These are phyloP conservation scores for Lepraria neglecta DNA, from an alignment of 495 filamentous ascomycete genomes.

Conservation along the genomic window DNA sequence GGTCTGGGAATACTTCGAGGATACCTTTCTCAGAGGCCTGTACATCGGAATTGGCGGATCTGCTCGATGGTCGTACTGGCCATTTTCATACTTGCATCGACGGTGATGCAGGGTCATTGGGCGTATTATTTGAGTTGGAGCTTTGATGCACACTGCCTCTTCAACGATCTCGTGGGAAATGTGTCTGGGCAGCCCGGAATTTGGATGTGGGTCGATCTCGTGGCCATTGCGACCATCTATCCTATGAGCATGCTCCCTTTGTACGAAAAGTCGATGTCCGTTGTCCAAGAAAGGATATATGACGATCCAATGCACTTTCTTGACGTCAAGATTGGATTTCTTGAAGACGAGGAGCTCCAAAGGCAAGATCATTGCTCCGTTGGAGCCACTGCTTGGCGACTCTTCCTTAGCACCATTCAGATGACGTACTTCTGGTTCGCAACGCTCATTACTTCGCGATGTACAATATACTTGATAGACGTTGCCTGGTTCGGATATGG, in stretches of 20 bases:
- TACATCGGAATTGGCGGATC: constrained; percentile 15
- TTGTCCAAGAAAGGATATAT: not conserved
- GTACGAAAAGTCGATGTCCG: not conserved
- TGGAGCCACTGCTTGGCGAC: not conserved
- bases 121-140: constrained; percentile 21
- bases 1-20: constrained; percentile 21
- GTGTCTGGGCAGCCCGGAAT: constrained; percentile 9
- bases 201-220: constrained; percentile 16
- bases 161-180: constrained; percentile 21
- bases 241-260: constrained; percentile 6
- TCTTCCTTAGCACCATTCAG: not conserved
- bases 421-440: not conserved
- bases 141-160: constrained; percentile 24
- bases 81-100: constrained; percentile 5
- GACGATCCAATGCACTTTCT: not conserved
- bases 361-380: not conserved
- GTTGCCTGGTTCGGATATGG: constrained; percentile 15
- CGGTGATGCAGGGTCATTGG: constrained; percentile 19
- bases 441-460: not conserved
- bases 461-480: not conserved
- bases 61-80: constrained; percentile 13
- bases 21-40: constrained; percentile 2
- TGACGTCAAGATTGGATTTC: not conserved
- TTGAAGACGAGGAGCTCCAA: not conserved
- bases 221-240: constrained; percentile 13